Evolutionary conservation across 176 grass and related monocot species (phyloP).

Genomic region (Stipa capillata): DNA sequence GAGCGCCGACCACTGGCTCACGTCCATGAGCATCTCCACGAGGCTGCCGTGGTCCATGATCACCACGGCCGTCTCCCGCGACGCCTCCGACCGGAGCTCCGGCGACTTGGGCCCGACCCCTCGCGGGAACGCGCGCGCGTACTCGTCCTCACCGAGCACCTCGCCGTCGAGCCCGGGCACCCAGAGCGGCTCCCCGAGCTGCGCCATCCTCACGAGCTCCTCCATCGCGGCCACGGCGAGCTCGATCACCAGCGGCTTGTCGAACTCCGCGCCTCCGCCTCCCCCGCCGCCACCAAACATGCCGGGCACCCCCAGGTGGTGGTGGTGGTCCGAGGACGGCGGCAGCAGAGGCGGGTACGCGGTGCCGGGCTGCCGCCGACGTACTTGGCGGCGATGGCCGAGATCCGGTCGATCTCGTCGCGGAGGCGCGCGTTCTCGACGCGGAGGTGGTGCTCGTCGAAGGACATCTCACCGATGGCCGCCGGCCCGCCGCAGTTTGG

Average conservation of each 20-base stretch:
- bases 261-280: constrained; percentile 44
- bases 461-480: constrained; percentile 81
- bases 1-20: constrained; percentile 64
- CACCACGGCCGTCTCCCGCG: constrained; percentile 49
- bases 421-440: constrained; percentile 77
- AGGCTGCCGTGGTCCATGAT: constrained; percentile 73
- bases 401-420: constrained; percentile 85
- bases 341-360: constrained; percentile 8
- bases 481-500: constrained; percentile 86
- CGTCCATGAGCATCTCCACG: constrained; percentile 83
- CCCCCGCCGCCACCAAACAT: constrained; percentile 45
- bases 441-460: constrained; percentile 78
- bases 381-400: constrained; percentile 77
- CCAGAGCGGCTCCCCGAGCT: constrained; percentile 71
- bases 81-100: constrained; percentile 58
- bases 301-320: constrained; percentile 47
- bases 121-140: constrained; percentile 44
- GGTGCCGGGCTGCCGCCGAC: constrained; percentile 48
- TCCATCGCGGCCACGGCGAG: constrained; percentile 91
- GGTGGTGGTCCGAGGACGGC: constrained; percentile 1
- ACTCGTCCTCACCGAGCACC: constrained; percentile 58
- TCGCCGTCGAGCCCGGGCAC: constrained; percentile 21
- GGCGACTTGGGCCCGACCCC: constrained; percentile 54
- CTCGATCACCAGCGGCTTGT: constrained; percentile 76
- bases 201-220: constrained; percentile 78